Base-by-base conservation (phyloP, 2,329 filamentous ascomycete genomes). In the Cladosporium halotolerans region DNA sequence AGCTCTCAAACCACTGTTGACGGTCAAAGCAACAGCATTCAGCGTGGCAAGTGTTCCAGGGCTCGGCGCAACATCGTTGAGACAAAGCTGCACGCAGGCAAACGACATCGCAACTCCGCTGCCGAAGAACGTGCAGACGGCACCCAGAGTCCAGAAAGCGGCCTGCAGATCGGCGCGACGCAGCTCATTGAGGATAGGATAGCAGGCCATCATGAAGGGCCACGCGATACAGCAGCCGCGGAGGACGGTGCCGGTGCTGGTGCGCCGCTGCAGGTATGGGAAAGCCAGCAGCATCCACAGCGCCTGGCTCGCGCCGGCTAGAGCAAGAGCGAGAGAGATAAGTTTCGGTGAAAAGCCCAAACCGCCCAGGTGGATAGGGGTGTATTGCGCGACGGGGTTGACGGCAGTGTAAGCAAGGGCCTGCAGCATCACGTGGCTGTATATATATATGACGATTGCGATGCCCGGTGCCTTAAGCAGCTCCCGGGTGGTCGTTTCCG, bases 1-100 rank as follows among this genome's bases (percentile, higher is more conserved):
- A 0, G 87, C 78, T 11, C 88, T 76, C 31, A 88, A 72, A 0
- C 73, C 83, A 57, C 82, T 83, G 0, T 74, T 70, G 0, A 82
- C 62, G 0, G 85, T 85, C 54, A 92, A 72, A 0, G 81, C 79
- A 1, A 89, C 61, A 0, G 84, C 84, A 60, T 92, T 92, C 28
- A 93, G 71, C 0, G 82, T 89, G 0, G 84, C 87, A 9, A 92
- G 72, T 0, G 82, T 79, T 40, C 75, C 73, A 1, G 81, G 77
- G 9, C 76, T 81, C 0, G 88, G 88, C 0, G 83, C 78, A 2
- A 86, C 80, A 54, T 91, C 86, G 67, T 92, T 92, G 32, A 92
- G 64, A 0, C 82, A 82, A 8, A 92, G 80, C 72, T 91, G 86
- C 1, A 84, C 77, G 1, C 76, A 83, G 0, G 85, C 90, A 63